These are phyloP conservation scores for Orychophragmus violaceus DNA, from an alignment of 345 rosid genomes.

Conservation along the genomic window DNA sequence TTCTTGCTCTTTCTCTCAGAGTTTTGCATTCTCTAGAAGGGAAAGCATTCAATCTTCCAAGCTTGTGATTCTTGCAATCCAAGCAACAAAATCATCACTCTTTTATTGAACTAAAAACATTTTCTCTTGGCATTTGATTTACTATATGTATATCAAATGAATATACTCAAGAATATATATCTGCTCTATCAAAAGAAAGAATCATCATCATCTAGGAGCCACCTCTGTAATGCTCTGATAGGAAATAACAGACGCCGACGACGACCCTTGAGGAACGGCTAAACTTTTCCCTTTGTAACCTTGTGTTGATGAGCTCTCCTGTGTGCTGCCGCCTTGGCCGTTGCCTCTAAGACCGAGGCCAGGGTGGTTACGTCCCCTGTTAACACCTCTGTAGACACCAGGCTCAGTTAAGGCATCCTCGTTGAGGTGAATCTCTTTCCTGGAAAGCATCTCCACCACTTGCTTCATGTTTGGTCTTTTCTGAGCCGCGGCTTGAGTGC, in stretches of 20 bases:
- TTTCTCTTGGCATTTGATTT: slow-evolving; percentile 3
- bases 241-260: slow-evolving; percentile 18
- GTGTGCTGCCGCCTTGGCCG: slow-evolving; percentile 31
- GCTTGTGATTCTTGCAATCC: neutral
- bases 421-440: slow-evolving; percentile 58
- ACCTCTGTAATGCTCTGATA: slow-evolving; percentile 38
- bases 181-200: slow-evolving; percentile 1
- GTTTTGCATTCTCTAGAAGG: too few relatives aligned
- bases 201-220: slow-evolving; percentile 53
- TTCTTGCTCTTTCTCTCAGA: neutral
- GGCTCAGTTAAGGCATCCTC: slow-evolving; percentile 58
- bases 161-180: neutral
- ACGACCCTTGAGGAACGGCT: slow-evolving; percentile 21
- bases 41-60: too few relatives aligned
- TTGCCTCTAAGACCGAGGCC: slow-evolving; percentile 13
- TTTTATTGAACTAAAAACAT: neutral
- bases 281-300: slow-evolving; percentile 38
- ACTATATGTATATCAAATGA: neutral
- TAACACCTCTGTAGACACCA: slow-evolving; percentile 54
- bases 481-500: slow-evolving; percentile 64
- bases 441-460: slow-evolving; percentile 76
- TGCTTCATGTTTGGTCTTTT: slow-evolving; percentile 82
- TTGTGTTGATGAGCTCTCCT: slow-evolving; percentile 48
- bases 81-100: neutral
- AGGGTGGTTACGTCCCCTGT: slow-evolving; percentile 27